These are phyloP conservation scores for Diaporthe caulivora DNA, from an alignment of 2,329 filamentous ascomycete species.

Conservation along the genomic window DNA sequence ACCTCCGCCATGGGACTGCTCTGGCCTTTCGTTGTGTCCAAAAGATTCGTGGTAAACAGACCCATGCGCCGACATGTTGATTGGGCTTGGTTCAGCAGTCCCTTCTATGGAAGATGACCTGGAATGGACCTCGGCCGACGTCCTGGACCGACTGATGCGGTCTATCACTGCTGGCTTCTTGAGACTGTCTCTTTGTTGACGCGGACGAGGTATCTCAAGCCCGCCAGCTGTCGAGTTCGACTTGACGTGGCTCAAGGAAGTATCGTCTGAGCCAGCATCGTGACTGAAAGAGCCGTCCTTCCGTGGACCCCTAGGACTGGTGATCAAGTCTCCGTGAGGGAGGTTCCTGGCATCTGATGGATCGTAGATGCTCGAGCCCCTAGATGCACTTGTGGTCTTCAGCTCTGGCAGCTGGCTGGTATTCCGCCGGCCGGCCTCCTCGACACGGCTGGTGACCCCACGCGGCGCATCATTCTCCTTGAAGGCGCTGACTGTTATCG, in stretches of 20 bases:
- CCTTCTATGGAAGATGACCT: constrained; percentile 71
- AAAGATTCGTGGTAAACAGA: constrained; percentile 70
- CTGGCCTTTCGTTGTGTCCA: constrained; percentile 58
- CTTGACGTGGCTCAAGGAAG: constrained; percentile 58
- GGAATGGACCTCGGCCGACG: constrained; percentile 59
- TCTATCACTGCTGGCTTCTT: constrained; percentile 66
- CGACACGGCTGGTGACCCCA: constrained; percentile 53
- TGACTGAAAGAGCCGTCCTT: constrained; percentile 59
- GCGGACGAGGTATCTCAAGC: constrained; percentile 43
- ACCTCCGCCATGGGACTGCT: constrained; percentile 59
- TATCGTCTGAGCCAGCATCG: constrained; percentile 61
- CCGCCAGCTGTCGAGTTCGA: constrained; percentile 46
- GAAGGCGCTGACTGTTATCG: constrained; percentile 62
- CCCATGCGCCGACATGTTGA: constrained; percentile 70
- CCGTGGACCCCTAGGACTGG: constrained; percentile 46
- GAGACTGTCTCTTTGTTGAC: constrained; percentile 50
- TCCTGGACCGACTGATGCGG: constrained; percentile 63
- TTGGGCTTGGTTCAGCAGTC: constrained; percentile 67
- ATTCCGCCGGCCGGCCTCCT: constrained; percentile 57
- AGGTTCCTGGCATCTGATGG: constrained; percentile 45
- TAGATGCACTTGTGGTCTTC: constrained; percentile 48
- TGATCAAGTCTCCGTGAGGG: constrained; percentile 47
- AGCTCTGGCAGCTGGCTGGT: constrained; percentile 45
- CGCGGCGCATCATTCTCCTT: constrained; percentile 62
- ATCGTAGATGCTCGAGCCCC: constrained; percentile 56